These are phyloP conservation scores for Crataegus laevigata DNA, from an alignment of 306 rosid genomes.

Conservation along the genomic window DNA sequence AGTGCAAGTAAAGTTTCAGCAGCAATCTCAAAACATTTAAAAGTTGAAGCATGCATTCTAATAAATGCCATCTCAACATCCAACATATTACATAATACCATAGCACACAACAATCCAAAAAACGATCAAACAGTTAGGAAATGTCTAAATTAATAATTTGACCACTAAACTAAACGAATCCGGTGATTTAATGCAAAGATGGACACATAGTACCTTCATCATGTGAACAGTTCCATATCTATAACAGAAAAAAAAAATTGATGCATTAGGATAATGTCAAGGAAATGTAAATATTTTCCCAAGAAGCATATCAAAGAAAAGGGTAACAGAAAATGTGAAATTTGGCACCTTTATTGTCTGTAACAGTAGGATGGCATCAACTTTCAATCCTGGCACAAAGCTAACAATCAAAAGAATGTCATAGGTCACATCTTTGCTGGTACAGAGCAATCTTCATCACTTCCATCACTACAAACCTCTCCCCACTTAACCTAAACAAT, in stretches of 20 bases:
- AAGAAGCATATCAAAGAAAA: not conserved
- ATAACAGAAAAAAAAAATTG: slow-evolving; percentile 36
- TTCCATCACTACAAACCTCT: slow-evolving; percentile 8
- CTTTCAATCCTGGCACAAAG: slow-evolving; percentile 62
- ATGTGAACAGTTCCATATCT: slow-evolving; percentile 97
- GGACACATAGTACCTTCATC: slow-evolving; percentile 62
- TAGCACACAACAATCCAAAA: too few relatives aligned
- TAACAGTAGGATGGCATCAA: slow-evolving; percentile 49
- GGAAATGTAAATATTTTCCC: not conserved
- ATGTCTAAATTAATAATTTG: not conserved
- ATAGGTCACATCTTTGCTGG: slow-evolving; percentile 14
- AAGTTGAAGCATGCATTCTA: too few relatives aligned
- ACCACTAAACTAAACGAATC: not conserved
- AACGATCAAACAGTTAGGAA: too few relatives aligned
- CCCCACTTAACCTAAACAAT: slow-evolving; percentile 32
- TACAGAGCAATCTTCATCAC: slow-evolving; percentile 6
- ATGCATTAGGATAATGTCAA: slow-evolving; percentile 32
- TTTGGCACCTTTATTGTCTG: slow-evolving; percentile 25
- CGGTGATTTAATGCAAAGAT: not conserved
- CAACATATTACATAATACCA: too few relatives aligned
- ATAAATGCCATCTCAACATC: too few relatives aligned
- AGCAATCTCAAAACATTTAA: not conserved
- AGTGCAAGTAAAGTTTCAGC: not conserved
- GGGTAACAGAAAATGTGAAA: not conserved
- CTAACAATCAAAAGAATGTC: slow-evolving; percentile 66